Evolutionary conservation across 192 early-diverging fungal genomes (phyloP).

Genomic region (Backusella parvicylindrica): DNA sequence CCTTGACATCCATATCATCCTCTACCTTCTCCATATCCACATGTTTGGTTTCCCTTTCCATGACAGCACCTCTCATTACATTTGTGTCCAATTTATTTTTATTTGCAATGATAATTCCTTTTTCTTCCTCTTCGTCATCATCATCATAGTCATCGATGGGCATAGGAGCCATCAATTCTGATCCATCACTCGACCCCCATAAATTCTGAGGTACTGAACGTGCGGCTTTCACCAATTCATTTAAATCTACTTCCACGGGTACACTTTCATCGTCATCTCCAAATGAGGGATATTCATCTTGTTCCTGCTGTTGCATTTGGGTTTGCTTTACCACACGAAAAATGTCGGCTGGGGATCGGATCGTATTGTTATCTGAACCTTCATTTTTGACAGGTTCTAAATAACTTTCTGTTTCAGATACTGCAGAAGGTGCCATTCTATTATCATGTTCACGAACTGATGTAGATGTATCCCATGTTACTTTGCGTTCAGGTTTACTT

Average conservation of each 20-base stretch:
- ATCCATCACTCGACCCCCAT: not conserved
- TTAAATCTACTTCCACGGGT: not conserved
- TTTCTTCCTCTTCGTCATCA: slow-evolving; percentile 12
- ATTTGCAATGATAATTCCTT: slow-evolving; percentile 9
- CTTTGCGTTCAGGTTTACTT: not conserved
- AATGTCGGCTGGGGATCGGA: slow-evolving; percentile 28
- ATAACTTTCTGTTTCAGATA: slow-evolving; percentile 8
- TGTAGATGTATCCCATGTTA: slow-evolving; percentile 9
- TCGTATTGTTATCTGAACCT: not conserved
- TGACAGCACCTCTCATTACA: slow-evolving; percentile 41
- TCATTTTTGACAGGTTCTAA: slow-evolving; percentile 8
- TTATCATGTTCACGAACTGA: slow-evolving; percentile 22
- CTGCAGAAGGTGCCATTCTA: not conserved
- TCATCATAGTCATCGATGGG: not conserved
- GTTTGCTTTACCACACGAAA: slow-evolving; percentile 3
- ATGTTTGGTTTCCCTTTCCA: slow-evolving; percentile 41
- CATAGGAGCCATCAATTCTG: not conserved
- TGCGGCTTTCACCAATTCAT: slow-evolving; percentile 6
- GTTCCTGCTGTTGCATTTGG: not conserved
- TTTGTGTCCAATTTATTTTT: slow-evolving; percentile 36
- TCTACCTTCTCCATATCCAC: slow-evolving; percentile 45
- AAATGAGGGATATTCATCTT: slow-evolving; percentile 14
- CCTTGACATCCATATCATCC: slow-evolving; percentile 46
- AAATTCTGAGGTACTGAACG: not conserved
- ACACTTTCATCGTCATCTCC: not conserved